Evolutionary conservation across 2,329 filamentous ascomycete genomes (phyloP).

Genomic region (Catunica adiposa): DNA sequence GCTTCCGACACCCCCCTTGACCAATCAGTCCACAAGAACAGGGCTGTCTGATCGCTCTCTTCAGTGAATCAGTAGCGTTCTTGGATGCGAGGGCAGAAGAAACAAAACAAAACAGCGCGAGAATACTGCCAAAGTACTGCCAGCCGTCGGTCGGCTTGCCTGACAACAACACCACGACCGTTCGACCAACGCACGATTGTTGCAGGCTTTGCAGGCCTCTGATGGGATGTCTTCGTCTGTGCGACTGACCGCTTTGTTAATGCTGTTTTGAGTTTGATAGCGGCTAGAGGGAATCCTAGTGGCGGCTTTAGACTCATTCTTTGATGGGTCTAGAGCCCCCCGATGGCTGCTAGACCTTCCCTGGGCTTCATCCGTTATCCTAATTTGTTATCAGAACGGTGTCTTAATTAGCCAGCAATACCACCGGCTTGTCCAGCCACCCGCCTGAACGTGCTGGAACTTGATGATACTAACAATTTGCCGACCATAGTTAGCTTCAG

Average conservation of each 20-base stretch:
- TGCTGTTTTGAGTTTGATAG: not conserved
- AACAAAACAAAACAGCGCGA: not conserved
- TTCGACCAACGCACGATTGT: not conserved
- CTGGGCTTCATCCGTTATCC: too few relatives aligned
- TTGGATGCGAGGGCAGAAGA: not conserved
- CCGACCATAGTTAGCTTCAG: not conserved
- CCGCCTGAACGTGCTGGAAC: too few relatives aligned
- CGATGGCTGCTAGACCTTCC: too few relatives aligned
- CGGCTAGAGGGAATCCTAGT: too few relatives aligned
- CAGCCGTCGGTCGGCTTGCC: not conserved
- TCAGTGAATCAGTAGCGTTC: too few relatives aligned
- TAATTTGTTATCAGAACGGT: too few relatives aligned
- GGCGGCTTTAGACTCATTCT: too few relatives aligned
- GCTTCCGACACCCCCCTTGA: not conserved
- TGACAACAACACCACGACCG: not conserved
- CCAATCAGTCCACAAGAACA: not conserved
- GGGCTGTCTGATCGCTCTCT: not conserved
- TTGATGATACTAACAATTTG: not conserved
- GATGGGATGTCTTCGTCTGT: not conserved
- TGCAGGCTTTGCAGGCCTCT: not conserved
- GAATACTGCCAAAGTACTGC: not conserved
- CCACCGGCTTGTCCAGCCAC: not conserved
- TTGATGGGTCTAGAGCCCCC: too few relatives aligned
- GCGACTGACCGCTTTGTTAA: slow-evolving; percentile 2
- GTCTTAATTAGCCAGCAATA: not conserved